These are phyloP conservation scores for Haplosporangium sp. DNA, from an alignment of 371 early-diverging fungal species.

Conservation along the genomic window DNA sequence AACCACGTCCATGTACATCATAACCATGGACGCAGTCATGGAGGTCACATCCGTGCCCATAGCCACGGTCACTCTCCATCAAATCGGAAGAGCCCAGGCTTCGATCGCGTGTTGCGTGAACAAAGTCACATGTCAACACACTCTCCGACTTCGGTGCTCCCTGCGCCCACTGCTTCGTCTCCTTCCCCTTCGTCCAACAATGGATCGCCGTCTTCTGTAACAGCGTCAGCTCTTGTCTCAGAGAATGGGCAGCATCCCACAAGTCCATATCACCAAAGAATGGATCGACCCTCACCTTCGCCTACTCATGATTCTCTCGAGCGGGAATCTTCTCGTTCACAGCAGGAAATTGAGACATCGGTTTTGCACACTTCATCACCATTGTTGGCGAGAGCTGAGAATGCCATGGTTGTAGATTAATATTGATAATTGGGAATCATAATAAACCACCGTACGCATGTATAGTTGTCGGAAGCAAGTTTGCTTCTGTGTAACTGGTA, in stretches of 20 bases:
- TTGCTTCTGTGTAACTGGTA: neutral
- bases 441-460: too few species aligned
- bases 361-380: neutral
- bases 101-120: neutral
- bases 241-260: neutral
- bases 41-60: conserved; percentile 6
- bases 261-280: neutral
- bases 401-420: neutral
- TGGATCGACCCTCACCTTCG: neutral
- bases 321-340: neutral
- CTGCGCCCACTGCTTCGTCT: neutral
- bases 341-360: neutral
- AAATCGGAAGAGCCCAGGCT: neutral
- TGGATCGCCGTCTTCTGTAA: neutral
- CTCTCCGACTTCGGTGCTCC: neutral
- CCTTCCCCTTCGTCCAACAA: neutral
- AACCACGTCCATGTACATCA: conserved; percentile 16
- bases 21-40: conserved; percentile 10
- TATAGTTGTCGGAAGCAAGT: too few species aligned
- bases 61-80: neutral
- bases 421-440: neutral
- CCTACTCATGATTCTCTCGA: neutral
- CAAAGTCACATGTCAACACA: neutral
- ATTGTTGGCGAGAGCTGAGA: neutral
- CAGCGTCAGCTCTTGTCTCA: neutral